Percentiles rank a stretch among this genome's conserved stretches.
Conservation (phyloP, 345 rosid species). For the Moricandia arvensis region DNA sequence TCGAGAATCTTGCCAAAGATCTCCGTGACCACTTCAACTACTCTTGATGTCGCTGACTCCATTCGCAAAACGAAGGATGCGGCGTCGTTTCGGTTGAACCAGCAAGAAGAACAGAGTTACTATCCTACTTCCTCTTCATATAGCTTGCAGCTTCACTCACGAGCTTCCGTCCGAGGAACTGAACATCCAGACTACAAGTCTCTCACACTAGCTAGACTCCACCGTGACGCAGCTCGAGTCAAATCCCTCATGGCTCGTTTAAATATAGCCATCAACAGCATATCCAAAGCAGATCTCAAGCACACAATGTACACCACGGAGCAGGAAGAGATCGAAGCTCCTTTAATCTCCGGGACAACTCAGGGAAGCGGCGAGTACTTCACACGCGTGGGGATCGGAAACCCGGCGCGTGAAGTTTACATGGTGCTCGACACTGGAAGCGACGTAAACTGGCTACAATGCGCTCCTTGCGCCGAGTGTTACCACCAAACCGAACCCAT, state of each 20-base stretch:
- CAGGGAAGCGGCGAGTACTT: conserved; percentile 98
- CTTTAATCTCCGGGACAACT: conserved; percentile 69
- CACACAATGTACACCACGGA: conserved; percentile 34
- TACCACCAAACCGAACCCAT: conserved; percentile 87
- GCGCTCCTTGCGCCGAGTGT: conserved; percentile 84
- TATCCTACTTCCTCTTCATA: conserved; percentile 10
- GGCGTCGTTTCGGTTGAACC: conserved; percentile 30
- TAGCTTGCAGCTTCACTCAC: conserved; percentile 53
- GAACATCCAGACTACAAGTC: conserved; percentile 60
- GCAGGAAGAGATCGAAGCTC: conserved; percentile 43
- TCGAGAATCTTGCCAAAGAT: conserved; percentile 35
- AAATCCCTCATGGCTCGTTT: conserved; percentile 49
- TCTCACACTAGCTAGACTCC: conserved; percentile 55
- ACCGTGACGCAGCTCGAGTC: conserved; percentile 74
- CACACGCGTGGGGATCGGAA: conserved; percentile 77
- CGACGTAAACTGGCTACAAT: conserved; percentile 88
- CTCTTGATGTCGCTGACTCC: conserved; percentile 49
- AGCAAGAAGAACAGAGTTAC: conserved; percentile 28
- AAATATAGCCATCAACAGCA: conserved; percentile 38
- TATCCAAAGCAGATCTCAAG: conserved; percentile 48
- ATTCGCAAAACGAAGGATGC: conserved; percentile 34
- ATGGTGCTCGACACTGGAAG: conserved; percentile 90
- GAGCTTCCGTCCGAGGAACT: conserved; percentile 43
- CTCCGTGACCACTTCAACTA: conserved; percentile 27
- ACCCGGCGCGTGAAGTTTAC: conserved; percentile 64